A percentile compares a stretch with the other conserved stretches of the same genome.
Conservation (phyloP, 192 early-diverging fungal species). For the Linnemannia elongata region DNA sequence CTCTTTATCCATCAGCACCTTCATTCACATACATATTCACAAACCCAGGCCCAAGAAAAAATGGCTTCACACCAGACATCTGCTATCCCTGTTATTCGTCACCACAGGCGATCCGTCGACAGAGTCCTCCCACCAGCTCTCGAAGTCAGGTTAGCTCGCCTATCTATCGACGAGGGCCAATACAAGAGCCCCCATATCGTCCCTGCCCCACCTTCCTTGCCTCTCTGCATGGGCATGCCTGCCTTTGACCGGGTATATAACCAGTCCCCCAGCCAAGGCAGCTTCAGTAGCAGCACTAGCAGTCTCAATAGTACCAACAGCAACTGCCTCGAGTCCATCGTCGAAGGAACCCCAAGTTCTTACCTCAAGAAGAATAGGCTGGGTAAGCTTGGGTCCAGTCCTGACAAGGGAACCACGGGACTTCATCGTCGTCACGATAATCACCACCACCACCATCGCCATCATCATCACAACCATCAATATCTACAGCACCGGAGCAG, state of each 20-base stretch:
- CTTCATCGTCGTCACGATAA: background rate
- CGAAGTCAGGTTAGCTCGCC: conserved; percentile 37
- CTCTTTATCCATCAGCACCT: background rate
- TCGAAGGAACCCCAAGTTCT: background rate
- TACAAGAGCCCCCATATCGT: conserved; percentile 12
- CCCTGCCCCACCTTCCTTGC: conserved; percentile 35
- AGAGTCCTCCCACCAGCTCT: conserved; percentile 49
- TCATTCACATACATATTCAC: background rate
- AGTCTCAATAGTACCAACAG: background rate
- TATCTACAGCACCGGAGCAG: background rate
- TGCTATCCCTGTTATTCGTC: conserved; percentile 10
- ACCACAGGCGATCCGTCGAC: conserved; percentile 45
- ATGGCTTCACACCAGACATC: conserved; percentile 6
- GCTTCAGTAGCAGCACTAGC: background rate
- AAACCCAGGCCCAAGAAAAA: background rate
- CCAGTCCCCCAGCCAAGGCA: background rate
- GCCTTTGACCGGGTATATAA: background rate
- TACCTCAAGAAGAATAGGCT: background rate
- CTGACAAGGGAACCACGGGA: background rate
- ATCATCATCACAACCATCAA: background rate
- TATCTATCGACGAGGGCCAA: conserved; percentile 37
- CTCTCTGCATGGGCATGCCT: background rate
- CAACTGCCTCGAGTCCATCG: background rate
- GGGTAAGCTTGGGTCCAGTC: background rate
- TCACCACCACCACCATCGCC: background rate